Percentiles rank a stretch among this genome's conserved stretches.
These are phyloP conservation scores for Phytophthora sp. DNA, from an alignment of 352 stramenopile species.

Conservation along the genomic window DNA sequence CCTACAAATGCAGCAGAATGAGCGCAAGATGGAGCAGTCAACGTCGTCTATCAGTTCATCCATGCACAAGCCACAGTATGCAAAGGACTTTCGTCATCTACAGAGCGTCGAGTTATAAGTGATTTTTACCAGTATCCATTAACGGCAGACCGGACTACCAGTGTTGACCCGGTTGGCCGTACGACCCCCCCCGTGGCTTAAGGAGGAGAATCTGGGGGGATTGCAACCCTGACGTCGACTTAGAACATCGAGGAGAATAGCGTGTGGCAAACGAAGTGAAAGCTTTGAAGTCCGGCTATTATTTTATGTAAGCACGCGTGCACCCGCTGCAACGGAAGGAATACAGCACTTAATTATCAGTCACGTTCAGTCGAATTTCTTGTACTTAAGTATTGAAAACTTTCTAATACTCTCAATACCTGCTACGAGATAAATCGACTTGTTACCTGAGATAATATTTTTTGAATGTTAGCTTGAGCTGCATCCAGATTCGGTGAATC, in stretches of 20 bases:
- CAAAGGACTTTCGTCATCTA: conserved; percentile 37
- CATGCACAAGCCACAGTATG: conserved; percentile 35
- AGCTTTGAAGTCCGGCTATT: conserved; percentile 32
- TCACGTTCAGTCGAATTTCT: no score
- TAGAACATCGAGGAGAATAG: conserved; percentile 34
- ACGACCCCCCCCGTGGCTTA: conserved; percentile 19
- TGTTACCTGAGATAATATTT: no score
- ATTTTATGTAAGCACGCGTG: conserved; percentile 44
- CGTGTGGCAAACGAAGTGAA: conserved; percentile 28
- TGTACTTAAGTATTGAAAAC: background rate
- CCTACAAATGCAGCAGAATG: conserved; percentile 56
- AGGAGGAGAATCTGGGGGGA: conserved; percentile 5
- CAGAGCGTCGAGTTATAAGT: conserved; percentile 52
- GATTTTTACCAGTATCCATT: conserved; percentile 6
- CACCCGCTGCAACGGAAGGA: conserved; percentile 28
- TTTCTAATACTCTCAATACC: no score
- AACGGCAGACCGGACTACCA: conserved; percentile 24
- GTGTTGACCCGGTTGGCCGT: conserved; percentile 21
- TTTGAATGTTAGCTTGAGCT: no score
- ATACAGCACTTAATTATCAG: conserved; percentile 47
- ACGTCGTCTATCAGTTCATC: conserved; percentile 26
- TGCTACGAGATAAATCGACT: no score
- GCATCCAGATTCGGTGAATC: no score
- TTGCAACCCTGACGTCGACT: conserved; percentile 14
- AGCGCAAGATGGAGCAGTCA: conserved; percentile 44